Evolutionary conservation across 2,329 filamentous ascomycete genomes (phyloP).

Genomic region (Zelopaecilomyces penicillatus): DNA sequence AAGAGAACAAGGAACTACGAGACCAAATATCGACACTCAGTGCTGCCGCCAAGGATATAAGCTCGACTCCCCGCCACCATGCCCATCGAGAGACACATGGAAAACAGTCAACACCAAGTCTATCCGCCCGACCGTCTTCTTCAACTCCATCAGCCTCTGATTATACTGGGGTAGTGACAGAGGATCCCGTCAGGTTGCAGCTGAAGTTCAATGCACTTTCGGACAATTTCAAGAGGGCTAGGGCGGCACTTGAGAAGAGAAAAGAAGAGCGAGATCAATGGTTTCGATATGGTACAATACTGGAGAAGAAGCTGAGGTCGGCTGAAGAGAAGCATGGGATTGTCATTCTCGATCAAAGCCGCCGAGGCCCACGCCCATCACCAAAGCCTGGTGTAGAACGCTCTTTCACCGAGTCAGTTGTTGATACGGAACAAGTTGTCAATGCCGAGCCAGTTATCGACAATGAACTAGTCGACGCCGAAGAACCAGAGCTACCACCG

Average conservation of each 20-base stretch:
- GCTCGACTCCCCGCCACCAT: too few relatives aligned
- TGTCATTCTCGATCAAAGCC: constrained; percentile 18
- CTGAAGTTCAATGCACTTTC: constrained; percentile 33
- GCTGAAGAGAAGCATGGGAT: constrained; percentile 32
- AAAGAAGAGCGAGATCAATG: constrained; percentile 36
- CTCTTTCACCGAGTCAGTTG: constrained; percentile 10
- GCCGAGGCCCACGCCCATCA: neutral
- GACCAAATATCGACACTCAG: constrained; percentile 21
- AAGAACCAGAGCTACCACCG: constrained; percentile 2
- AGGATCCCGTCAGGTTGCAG: constrained; percentile 23
- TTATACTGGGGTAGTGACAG: neutral
- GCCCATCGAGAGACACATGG: too few relatives aligned
- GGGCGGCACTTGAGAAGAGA: constrained; percentile 30
- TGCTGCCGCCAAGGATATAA: neutral
- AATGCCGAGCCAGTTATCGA: too few relatives aligned
- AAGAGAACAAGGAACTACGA: constrained; percentile 34
- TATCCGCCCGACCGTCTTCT: too few relatives aligned
- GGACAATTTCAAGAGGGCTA: constrained; percentile 32
- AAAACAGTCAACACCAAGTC: too few relatives aligned
- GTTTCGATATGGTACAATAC: constrained; percentile 34
- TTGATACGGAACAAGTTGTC: constrained; percentile 6
- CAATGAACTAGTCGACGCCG: neutral
- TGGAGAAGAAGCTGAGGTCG: constrained; percentile 35
- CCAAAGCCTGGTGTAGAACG: neutral
- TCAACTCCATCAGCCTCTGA: too few relatives aligned